Evolutionary conservation across 2,329 filamentous ascomycete genomes (phyloP), one percentile per base, ranked within the genome.

Genomic region (Raffaelea ambrosiae): DNA sequence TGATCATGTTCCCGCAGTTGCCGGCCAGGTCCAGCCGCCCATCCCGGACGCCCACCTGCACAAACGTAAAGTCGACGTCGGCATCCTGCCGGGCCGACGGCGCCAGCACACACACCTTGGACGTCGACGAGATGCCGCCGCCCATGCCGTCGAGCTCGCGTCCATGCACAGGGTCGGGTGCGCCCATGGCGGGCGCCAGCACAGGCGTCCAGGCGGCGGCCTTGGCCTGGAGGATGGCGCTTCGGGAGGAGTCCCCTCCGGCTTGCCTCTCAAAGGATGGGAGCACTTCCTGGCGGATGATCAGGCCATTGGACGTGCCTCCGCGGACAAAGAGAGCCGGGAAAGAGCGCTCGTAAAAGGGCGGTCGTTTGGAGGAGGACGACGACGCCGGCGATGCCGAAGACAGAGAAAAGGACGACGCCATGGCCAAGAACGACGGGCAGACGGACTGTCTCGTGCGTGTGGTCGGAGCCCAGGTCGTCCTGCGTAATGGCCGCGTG

Each of bases 1-100:
- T 72, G 5, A 71, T 78, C 81, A 88, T 84, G 60, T 88, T 88
- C n/a, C 84, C 84, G 59, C 84, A 88, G 56, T 87, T 88, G 21
- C 83, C 79, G 0, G 80, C 78, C 56, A 78, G 74, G 57, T 88
- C 84, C 3, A 88, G 70, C 29, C 68, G 64, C 4, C 67, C 66
- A 54, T 82, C 72, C 46, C 74, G 74, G 47, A 88, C 74, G 3
- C 83, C 83, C 7, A 88, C 67, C 36, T 82, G 79, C 2, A 83
- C 76, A 59, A 88, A 88, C 0, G 83, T 88, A 58, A 83, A 88
- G 50, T 86, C 79, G 13, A 87, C 69, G 53, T 86, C 76, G 0
- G 72, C 73, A 22, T 71, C 72, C 0, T 61, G 51, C 16, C 69
- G 65, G 3, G 62, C 58, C 3, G 79, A 71, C 2, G 66, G 66